A percentile compares a stretch with the other conserved stretches of the same genome.
These are phyloP conservation scores for Rhododendron molle DNA, from an alignment of 148 eudicot genomes.

Conservation along the genomic window DNA sequence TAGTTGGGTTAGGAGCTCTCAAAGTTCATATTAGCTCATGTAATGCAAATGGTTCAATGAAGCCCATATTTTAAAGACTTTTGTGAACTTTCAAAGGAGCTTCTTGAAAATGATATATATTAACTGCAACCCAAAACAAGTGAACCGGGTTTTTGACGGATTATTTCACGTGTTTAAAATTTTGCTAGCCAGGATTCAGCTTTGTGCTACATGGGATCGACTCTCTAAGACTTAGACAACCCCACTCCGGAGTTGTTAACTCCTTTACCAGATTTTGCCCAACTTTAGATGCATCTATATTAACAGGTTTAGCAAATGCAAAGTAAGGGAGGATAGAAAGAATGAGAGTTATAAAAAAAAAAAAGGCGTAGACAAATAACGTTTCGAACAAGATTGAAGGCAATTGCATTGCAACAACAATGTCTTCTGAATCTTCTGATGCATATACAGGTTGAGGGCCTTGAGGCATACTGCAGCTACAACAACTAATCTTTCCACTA, in stretches of 20 bases:
- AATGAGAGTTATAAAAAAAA: neutral
- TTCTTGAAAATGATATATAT: neutral
- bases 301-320: neutral
- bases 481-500: neutral
- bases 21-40: neutral
- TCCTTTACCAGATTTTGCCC: neutral
- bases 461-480: neutral
- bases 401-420: neutral
- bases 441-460: neutral
- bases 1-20: neutral
- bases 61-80: neutral
- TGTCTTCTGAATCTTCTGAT: neutral
- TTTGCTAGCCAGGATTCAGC: neutral
- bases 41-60: neutral
- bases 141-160: neutral
- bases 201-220: neutral
- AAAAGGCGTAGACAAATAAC: neutral
- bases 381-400: neutral
- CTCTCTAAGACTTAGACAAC: neutral
- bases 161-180: neutral
- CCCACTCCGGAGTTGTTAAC: neutral
- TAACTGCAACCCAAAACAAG: neutral
- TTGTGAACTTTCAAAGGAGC: neutral
- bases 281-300: neutral
- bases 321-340: neutral